A percentile compares a stretch with the other conserved stretches of the same genome.
These are phyloP conservation scores for Bretziella fagacearum DNA, from an alignment of 2,329 filamentous ascomycete species.

Conservation along the genomic window DNA sequence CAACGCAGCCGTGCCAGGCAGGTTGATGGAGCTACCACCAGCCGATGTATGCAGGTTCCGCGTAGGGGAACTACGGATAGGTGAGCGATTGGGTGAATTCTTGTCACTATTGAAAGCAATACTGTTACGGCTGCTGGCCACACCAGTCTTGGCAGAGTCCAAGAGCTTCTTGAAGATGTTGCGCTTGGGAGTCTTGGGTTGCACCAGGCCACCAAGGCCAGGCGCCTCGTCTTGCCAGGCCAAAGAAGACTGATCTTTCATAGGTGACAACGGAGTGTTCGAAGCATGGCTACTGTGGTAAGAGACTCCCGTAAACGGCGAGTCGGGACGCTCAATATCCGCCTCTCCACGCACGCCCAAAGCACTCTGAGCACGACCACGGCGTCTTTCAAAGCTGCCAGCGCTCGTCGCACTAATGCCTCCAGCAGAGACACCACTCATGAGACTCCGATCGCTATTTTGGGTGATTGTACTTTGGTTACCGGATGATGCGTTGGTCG, in stretches of 20 bases:
- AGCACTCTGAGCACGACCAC: slow-evolving; percentile 45
- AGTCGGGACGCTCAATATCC: slow-evolving; percentile 39
- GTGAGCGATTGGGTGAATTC: slow-evolving; percentile 12
- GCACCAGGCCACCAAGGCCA: slow-evolving; percentile 59
- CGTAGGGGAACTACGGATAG: slow-evolving; percentile 24
- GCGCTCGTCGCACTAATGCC: slow-evolving; percentile 91
- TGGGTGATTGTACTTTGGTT: slow-evolving; percentile 58
- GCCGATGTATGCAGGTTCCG: slow-evolving; percentile 8
- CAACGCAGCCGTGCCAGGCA: slow-evolving; percentile 17
- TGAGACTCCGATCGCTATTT: slow-evolving; percentile 67
- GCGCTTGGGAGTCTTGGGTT: slow-evolving; percentile 62
- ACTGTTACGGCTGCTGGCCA: slow-evolving; percentile 73
- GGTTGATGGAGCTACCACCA: slow-evolving; percentile 29
- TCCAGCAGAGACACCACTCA: slow-evolving; percentile 84
- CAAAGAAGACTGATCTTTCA: slow-evolving; percentile 37
- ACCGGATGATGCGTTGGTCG: slow-evolving; percentile 59
- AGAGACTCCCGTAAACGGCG: slow-evolving; percentile 60
- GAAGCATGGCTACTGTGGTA: slow-evolving; percentile 81
- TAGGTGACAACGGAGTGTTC: slow-evolving; percentile 23
- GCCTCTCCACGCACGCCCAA: slow-evolving; percentile 39
- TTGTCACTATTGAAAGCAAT: slow-evolving; percentile 40
- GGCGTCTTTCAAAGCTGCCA: slow-evolving; percentile 73
- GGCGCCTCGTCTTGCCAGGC: slow-evolving; percentile 49
- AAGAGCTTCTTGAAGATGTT: slow-evolving; percentile 94
- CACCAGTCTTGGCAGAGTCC: slow-evolving; percentile 83